Evolutionary conservation across 176 grass and related monocot genomes (phyloP).

Genomic region (Zizania latifolia): DNA sequence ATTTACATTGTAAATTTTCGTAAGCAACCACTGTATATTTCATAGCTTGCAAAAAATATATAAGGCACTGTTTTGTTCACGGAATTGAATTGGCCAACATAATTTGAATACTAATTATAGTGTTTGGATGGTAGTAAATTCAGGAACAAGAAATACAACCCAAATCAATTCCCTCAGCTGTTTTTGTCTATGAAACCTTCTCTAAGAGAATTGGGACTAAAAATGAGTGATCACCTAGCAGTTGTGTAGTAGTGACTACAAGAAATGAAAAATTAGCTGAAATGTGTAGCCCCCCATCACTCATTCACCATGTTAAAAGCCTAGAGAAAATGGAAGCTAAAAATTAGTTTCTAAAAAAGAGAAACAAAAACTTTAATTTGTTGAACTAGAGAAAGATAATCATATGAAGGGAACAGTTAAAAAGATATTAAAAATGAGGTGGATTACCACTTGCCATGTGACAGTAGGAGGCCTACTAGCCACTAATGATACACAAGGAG

Average conservation of each 20-base stretch:
- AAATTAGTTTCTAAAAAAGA: not conserved
- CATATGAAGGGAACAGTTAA: not conserved
- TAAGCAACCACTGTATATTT: too few relatives aligned
- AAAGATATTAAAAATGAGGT: constrained; percentile 15
- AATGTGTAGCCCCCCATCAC: not conserved
- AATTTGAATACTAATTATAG: too few relatives aligned
- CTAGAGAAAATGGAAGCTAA: not conserved
- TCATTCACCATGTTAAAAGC: not conserved
- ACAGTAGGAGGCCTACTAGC: constrained; percentile 5
- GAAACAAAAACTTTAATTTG: not conserved
- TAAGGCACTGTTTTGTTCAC: too few relatives aligned
- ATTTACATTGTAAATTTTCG: too few relatives aligned
- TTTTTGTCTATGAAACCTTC: too few relatives aligned
- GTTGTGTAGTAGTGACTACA: constrained; percentile 30
- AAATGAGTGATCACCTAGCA: too few relatives aligned
- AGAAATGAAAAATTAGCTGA: not conserved
- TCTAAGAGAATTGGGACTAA: too few relatives aligned
- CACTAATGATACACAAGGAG: not conserved
- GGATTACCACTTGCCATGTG: constrained; percentile 1
- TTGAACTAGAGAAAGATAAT: not conserved
- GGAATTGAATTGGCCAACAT: too few relatives aligned
- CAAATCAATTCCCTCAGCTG: too few relatives aligned
- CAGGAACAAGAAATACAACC: too few relatives aligned
- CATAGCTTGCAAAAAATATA: too few relatives aligned
- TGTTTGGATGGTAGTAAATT: too few relatives aligned